phyloP scores from a whole-genome alignment of 192 early-diverging fungal species.

The Linderina pennispora region DNA sequence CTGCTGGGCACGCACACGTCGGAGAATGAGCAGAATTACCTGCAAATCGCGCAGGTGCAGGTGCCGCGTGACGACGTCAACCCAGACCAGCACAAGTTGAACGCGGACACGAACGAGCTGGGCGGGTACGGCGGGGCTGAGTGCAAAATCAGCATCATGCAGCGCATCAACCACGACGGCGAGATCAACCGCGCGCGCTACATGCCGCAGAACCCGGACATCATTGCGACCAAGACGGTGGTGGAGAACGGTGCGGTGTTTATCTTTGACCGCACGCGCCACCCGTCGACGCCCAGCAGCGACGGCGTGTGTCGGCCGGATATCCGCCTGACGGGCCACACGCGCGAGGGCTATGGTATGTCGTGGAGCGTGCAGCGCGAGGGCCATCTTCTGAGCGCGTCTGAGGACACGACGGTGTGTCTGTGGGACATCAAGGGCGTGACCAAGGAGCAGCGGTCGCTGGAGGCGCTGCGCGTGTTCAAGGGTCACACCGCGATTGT shows the following conservation, averaged over 20 bases:
- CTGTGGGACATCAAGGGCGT: slow-evolving; percentile 86
- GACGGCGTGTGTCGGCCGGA: slow-evolving; percentile 81
- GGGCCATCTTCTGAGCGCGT: slow-evolving; percentile 83
- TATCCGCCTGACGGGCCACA: slow-evolving; percentile 79
- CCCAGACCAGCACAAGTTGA: slow-evolving; percentile 58
- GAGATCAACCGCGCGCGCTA: slow-evolving; percentile 98
- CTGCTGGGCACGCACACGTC: slow-evolving; percentile 96
- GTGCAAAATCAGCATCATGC: slow-evolving; percentile 78
- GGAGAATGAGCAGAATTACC: slow-evolving; percentile 91
- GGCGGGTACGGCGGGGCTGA: slow-evolving; percentile 78
- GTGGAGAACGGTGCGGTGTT: slow-evolving; percentile 81
- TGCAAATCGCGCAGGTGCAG: slow-evolving; percentile 92
- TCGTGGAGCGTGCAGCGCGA: slow-evolving; percentile 81
- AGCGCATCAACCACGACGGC: slow-evolving; percentile 94
- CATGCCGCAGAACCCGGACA: slow-evolving; percentile 91
- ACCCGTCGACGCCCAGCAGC: slow-evolving; percentile 70
- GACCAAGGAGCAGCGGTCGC: slow-evolving; percentile 64
- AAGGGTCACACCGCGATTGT: slow-evolving; percentile 86
- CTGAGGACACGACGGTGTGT: slow-evolving; percentile 88
- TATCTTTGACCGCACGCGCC: slow-evolving; percentile 92
- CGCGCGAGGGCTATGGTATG: slow-evolving; percentile 92
- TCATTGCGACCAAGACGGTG: slow-evolving; percentile 92
- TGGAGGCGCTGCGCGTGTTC: slow-evolving; percentile 78
- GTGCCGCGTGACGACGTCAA: slow-evolving; percentile 64
- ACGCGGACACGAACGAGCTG: slow-evolving; percentile 70